Conservation (phyloP, 768 basidiomycete genomes). For the Amylocystis lapponica region DNA sequence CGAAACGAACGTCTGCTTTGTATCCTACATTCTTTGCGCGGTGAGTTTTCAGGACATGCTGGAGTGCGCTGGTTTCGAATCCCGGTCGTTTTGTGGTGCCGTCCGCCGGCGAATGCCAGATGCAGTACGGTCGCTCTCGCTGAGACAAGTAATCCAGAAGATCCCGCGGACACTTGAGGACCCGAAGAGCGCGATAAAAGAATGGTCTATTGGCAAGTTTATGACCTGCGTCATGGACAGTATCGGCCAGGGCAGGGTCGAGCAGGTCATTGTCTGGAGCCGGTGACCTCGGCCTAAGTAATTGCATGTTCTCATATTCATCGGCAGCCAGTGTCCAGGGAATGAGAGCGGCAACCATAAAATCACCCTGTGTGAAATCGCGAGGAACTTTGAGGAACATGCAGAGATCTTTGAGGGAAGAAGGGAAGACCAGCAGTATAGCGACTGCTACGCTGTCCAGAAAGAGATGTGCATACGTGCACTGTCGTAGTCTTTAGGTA, state of each 20-base stretch:
- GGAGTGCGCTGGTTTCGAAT: slow-evolving; percentile 40
- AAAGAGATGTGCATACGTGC: slow-evolving; percentile 40
- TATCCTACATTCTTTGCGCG: slow-evolving; percentile 33
- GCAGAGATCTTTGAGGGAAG: slow-evolving; percentile 28
- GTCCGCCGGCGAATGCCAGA: slow-evolving; percentile 40
- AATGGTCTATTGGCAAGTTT: slow-evolving; percentile 4
- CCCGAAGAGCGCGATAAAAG: slow-evolving; percentile 34
- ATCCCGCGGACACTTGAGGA: slow-evolving; percentile 34
- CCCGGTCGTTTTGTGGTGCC: slow-evolving; percentile 23
- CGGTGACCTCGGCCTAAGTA: slow-evolving; percentile 8
- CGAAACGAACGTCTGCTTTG: slow-evolving; percentile 37
- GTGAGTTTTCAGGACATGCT: slow-evolving; percentile 38
- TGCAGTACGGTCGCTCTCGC: slow-evolving; percentile 35
- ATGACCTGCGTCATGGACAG: not conserved
- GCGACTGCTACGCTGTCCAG: slow-evolving; percentile 46
- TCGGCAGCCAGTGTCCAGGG: slow-evolving; percentile 37
- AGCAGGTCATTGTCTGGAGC: slow-evolving; percentile 6
- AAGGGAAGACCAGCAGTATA: slow-evolving; percentile 51
- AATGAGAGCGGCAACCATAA: slow-evolving; percentile 40
- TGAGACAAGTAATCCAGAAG: slow-evolving; percentile 42
- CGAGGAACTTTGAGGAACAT: slow-evolving; percentile 37
- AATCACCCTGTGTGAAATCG: slow-evolving; percentile 24
- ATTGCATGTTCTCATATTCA: slow-evolving; percentile 25
- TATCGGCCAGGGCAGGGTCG: slow-evolving; percentile 13
- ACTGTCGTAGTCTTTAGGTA: slow-evolving; percentile 26